Conservation (phyloP, 2,329 filamentous ascomycete species). For the Fusarium oligoseptatum region DNA sequence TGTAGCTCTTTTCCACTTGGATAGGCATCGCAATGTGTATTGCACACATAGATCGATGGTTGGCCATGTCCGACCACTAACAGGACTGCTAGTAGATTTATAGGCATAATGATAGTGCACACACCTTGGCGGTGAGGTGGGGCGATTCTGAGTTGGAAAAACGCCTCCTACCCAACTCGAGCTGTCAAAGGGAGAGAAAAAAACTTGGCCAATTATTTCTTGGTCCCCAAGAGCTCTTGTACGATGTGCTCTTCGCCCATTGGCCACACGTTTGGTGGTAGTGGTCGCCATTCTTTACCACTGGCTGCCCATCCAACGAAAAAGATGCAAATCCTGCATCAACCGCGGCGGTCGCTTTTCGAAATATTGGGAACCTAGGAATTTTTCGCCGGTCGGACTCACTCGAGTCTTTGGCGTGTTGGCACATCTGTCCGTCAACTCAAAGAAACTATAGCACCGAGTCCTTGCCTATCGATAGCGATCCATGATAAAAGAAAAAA, state of each 20-base stretch:
- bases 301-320: not conserved
- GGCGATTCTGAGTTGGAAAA: not conserved
- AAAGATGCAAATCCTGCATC: not conserved
- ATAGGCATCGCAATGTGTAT: not conserved
- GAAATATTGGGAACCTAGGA: not conserved
- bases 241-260: not conserved
- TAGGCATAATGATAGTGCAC: not conserved
- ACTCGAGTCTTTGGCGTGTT: not conserved
- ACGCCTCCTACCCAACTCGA: constrained; percentile 1
- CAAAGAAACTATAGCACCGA: not conserved
- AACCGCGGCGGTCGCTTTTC: not conserved
- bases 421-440: not conserved
- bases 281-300: not conserved
- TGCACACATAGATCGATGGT: no score
- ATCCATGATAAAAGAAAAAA: constrained; percentile 9
- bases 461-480: not conserved
- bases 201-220: constrained; percentile 9
- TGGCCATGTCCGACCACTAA: not conserved
- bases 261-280: not conserved
- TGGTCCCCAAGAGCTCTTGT: constrained; percentile 9
- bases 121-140: not conserved
- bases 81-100: not conserved
- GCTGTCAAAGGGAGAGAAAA: not conserved
- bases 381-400: not conserved
- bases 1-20: not conserved